Conservation (phyloP, 2,329 filamentous ascomycete species). For the Aureobasidium sp. region DNA sequence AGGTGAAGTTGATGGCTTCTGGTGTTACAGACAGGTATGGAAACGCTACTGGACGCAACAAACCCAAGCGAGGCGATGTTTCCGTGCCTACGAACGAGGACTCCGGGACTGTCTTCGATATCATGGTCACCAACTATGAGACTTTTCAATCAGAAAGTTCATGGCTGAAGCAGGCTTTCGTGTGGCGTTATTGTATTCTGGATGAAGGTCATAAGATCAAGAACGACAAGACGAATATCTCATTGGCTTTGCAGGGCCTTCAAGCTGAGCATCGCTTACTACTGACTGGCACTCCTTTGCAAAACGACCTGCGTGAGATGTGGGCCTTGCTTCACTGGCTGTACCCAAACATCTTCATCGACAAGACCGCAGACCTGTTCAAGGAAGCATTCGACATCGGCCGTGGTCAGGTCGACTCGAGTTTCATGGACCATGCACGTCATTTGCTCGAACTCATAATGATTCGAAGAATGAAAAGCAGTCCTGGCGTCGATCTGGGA, state of each 20-base stretch:
- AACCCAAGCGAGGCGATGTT: constrained; percentile 20
- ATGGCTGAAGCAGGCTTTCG: constrained; percentile 46
- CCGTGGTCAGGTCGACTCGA: constrained; percentile 46
- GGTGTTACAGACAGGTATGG: constrained; percentile 42
- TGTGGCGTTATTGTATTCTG: constrained; percentile 47
- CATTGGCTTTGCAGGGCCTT: constrained; percentile 37
- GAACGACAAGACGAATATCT: constrained; percentile 41
- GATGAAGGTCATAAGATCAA: constrained; percentile 50
- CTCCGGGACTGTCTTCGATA: constrained; percentile 29
- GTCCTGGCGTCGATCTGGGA: constrained; percentile 47
- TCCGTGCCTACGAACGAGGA: constrained; percentile 23
- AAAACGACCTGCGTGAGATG: constrained; percentile 52
- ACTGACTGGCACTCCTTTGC: constrained; percentile 50
- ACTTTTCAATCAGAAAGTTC: constrained; percentile 38
- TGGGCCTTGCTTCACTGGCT: constrained; percentile 54
- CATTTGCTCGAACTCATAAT: constrained; percentile 51
- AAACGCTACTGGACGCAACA: constrained; percentile 31
- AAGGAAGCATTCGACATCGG: constrained; percentile 51
- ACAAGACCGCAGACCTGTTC: constrained; percentile 46
- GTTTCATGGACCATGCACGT: constrained; percentile 48
- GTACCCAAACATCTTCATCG: constrained; percentile 51
- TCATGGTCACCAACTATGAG: constrained; percentile 48
- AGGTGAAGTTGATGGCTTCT: constrained; percentile 41
- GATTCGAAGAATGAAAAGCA: constrained; percentile 53
- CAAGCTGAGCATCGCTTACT: constrained; percentile 45